Evolutionary conservation across 768 basidiomycete species (phyloP).

Genomic region (Suillus paluster): DNA sequence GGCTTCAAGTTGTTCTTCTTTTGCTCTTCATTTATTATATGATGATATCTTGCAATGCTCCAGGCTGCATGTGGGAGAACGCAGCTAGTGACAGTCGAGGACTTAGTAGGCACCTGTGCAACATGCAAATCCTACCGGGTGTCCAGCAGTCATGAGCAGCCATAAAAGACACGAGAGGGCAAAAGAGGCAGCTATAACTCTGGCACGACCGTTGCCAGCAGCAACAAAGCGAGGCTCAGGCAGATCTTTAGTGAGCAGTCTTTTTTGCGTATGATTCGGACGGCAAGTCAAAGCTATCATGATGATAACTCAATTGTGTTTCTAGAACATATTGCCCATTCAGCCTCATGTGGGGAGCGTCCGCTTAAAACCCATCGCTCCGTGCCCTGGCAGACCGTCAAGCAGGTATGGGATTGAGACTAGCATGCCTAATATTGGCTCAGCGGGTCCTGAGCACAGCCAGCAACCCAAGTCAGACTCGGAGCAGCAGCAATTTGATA

Average conservation of each 20-base stretch:
- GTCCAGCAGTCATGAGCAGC: neutral
- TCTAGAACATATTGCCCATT: neutral
- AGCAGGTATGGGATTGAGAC: neutral
- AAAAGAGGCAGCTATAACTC: neutral
- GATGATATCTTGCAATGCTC: neutral
- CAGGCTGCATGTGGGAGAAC: neutral
- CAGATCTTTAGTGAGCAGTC: neutral
- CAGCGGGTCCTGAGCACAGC: neutral
- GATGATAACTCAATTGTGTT: too few species aligned
- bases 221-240: neutral
- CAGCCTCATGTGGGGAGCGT: neutral
- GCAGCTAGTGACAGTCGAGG: neutral
- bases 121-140: neutral
- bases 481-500: neutral
- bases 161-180: neutral
- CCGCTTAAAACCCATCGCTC: neutral
- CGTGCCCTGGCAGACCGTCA: neutral
- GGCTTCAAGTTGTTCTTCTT: too few species aligned
- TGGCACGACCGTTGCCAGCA: neutral
- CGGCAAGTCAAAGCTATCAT: too few species aligned
- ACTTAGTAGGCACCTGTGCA: neutral
- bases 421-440: neutral
- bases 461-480: neutral
- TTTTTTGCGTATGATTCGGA: too few species aligned
- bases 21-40: neutral